Percentiles rank a stretch among this genome's conserved stretches.
Evolutionary conservation across 768 basidiomycete genomes (phyloP).

Genomic region (Thelephora ganbajun): DNA sequence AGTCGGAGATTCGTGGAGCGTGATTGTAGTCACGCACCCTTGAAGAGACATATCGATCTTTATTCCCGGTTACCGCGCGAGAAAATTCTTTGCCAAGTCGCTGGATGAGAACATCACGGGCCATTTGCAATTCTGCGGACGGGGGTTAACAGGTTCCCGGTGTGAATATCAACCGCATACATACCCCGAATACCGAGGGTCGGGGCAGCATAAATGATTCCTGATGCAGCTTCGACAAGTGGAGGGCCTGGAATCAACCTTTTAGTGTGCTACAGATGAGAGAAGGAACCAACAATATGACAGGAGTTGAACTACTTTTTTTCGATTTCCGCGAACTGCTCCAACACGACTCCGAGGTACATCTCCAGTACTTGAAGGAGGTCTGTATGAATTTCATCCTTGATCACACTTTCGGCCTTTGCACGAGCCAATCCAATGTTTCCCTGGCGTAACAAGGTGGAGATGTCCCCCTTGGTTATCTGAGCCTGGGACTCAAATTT

Average conservation of each 20-base stretch:
- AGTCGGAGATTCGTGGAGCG: neutral
- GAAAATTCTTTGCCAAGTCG: conserved; percentile 45
- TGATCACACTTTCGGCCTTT: conserved; percentile 56
- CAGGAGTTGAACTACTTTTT: conserved; percentile 22
- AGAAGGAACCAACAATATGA: neutral
- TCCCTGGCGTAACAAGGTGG: conserved; percentile 46
- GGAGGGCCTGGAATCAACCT: conserved; percentile 28
- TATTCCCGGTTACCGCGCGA: conserved; percentile 34
- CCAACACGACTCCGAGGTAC: conserved; percentile 47
- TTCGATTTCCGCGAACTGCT: conserved; percentile 45
- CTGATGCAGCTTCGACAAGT: conserved; percentile 55
- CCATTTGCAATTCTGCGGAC: conserved; percentile 37
- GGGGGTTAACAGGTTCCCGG: neutral
- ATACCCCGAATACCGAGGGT: conserved; percentile 45
- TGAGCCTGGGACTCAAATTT: conserved; percentile 51
- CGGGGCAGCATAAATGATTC: conserved; percentile 48
- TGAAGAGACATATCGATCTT: conserved; percentile 38
- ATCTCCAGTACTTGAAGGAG: conserved; percentile 53
- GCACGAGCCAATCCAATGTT: conserved; percentile 50
- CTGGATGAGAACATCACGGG: conserved; percentile 40
- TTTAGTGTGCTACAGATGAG: neutral
- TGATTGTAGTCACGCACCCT: conserved; percentile 20
- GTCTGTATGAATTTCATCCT: conserved; percentile 47
- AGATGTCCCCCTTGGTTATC: conserved; percentile 54
- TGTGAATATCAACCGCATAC: neutral